Base-by-base conservation (phyloP, 805 yeast species). In the Scheffersomyces amazonensis region DNA sequence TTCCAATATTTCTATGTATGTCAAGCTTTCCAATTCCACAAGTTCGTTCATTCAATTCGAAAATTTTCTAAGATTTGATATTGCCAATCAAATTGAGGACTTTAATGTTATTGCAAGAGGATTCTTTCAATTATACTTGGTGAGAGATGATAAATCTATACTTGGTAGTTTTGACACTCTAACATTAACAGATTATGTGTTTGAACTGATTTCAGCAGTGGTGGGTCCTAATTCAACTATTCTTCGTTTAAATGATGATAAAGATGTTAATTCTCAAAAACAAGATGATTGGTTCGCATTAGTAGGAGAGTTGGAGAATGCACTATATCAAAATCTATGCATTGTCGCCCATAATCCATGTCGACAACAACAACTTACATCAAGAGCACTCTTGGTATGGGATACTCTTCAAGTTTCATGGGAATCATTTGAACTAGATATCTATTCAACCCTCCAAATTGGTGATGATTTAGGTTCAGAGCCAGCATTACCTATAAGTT, bases 401-500 rank as follows among this genome's bases (percentile, higher is more conserved):
- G 97, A 91, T 58, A 73, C 88, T 2, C 63, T 87, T 22, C 97
- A 91, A 52, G 93, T 85, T 8, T 73, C 73, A 29, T 72, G 84
- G 37, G 95, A 87, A 50, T 60, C 66, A 4, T 66, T 81, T 25
- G 97, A 88, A 54, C 46, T 70, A 12, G 68, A 65, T 5, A 39
- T 75, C 6, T 59, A 51, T 24, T 46, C 56, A 5, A 50, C 54
- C 4, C 65, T 58, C 42, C 62, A 63, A 16, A 49, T 73, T 28
- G 71, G 70, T n/a, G 70, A 69, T 16, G 50, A 49, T 28, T 40
- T 67, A 8, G 64, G 54, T n/a, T 57, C 55, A 5, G 65, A 59
- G 12, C 69, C 77, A 1, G 75, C 81, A 0, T 64, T 87, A 53
- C 87, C 91, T 2, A 57, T 87, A 21, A 73, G 91, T 7, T 77